Percentiles rank a stretch among this genome's conserved stretches.
Evolutionary conservation across 1,139 yeast species (phyloP).

Genomic region (Pichia sp.): DNA sequence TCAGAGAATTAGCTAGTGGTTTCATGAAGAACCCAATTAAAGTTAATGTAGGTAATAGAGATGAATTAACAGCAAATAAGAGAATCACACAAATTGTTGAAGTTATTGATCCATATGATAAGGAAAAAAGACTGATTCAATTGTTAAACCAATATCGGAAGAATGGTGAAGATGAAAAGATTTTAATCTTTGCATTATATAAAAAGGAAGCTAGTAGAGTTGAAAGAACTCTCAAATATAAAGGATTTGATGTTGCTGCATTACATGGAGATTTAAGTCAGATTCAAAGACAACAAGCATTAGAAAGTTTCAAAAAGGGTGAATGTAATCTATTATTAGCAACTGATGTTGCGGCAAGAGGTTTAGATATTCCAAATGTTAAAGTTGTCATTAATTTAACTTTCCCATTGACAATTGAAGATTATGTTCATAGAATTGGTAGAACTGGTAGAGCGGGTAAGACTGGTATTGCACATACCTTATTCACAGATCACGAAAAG

Average conservation of each 20-base stretch:
- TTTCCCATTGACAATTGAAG: conserved; percentile 96
- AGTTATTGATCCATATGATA: conserved; percentile 76
- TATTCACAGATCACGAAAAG: conserved; percentile 95
- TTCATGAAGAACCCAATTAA: conserved; percentile 80
- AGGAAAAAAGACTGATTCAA: conserved; percentile 70
- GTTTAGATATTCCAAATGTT: conserved; percentile 95
- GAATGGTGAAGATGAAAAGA: conserved; percentile 61
- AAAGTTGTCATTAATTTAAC: conserved; percentile 93
- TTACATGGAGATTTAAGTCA: conserved; percentile 95
- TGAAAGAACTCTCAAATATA: conserved; percentile 65
- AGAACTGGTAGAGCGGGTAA: conserved; percentile 99
- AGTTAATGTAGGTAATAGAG: conserved; percentile 89
- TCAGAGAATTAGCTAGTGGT: conserved; percentile 82
- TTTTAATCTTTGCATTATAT: conserved; percentile 86
- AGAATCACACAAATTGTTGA: conserved; percentile 91
- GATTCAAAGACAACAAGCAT: conserved; percentile 83
- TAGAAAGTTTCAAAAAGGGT: conserved; percentile 80
- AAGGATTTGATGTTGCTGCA: conserved; percentile 80
- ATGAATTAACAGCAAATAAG: conserved; percentile 89
- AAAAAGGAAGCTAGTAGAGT: conserved; percentile 94
- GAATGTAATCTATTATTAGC: conserved; percentile 73
- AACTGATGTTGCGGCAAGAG: conserved; percentile 99
- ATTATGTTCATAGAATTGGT: conserved; percentile 96
- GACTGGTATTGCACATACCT: conserved; percentile 88
- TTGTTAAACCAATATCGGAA: conserved; percentile 70